Evolutionary conservation across 2,329 filamentous ascomycete species (phyloP).

Genomic region (Tolypocladium pustulatum): DNA sequence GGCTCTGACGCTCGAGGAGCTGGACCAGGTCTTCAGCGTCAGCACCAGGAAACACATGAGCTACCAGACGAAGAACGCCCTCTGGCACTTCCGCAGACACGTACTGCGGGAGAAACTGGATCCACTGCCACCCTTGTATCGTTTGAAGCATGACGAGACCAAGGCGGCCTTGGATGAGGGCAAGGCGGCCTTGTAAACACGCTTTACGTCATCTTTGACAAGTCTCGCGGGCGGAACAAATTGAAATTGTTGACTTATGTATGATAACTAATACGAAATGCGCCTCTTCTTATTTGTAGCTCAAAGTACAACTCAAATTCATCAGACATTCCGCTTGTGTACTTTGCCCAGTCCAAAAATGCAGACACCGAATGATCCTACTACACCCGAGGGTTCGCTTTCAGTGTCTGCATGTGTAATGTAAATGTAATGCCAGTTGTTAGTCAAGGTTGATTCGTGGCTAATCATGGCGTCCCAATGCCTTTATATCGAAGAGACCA

Average conservation of each 20-base stretch:
- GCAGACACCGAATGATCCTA: too few species aligned
- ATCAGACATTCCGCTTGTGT: not conserved
- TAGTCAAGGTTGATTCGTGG: too few species aligned
- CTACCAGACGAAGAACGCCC: constrained; percentile 22
- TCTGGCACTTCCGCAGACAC: constrained; percentile 6
- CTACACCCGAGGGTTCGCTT: too few species aligned
- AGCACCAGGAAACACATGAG: constrained; percentile 26
- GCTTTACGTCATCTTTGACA: not conserved
- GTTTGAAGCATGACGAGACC: not conserved
- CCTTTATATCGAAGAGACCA: too few species aligned
- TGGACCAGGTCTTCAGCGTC: constrained; percentile 37
- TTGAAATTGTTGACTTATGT: not conserved
- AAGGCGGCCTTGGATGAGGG: not conserved
- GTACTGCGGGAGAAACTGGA: constrained; percentile 6
- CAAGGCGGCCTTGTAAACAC: not conserved
- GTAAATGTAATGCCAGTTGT: too few species aligned
- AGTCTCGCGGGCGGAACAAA: not conserved
- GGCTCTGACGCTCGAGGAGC: constrained; percentile 37
- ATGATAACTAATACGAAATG: not conserved
- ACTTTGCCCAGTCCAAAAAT: too few species aligned
- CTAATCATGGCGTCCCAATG: too few species aligned
- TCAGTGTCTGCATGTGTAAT: too few species aligned
- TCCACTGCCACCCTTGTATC: constrained; percentile 6
- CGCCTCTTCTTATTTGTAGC: not conserved
- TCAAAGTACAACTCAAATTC: not conserved